Conservation (phyloP, 2,329 filamentous ascomycete species). For the Colletotrichum gloeosporioides region DNA sequence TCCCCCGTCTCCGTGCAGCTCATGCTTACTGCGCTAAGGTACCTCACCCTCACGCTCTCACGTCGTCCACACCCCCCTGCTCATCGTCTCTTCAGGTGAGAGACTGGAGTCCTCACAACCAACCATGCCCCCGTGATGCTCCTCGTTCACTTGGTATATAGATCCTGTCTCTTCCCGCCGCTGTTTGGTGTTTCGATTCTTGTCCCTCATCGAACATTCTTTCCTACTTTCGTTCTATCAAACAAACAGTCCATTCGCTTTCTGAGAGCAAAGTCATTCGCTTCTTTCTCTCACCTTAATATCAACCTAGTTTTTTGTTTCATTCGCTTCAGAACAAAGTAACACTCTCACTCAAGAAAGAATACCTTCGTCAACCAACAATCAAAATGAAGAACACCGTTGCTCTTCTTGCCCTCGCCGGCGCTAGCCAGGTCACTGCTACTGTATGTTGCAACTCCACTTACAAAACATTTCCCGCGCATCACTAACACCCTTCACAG, state of each 20-base stretch:
- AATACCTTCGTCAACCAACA: background rate
- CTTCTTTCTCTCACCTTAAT: conserved; percentile 47
- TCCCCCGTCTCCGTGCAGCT: conserved; percentile 8
- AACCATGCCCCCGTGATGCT: conserved; percentile 5
- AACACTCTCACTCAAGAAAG: conserved; percentile 7
- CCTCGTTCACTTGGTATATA: conserved; percentile 22
- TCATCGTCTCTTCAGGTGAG: conserved; percentile 12
- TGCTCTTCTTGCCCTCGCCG: conserved; percentile 55
- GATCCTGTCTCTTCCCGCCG: conserved; percentile 12
- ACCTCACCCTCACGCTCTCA: background rate
- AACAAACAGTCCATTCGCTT: conserved; percentile 35
- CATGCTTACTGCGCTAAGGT: background rate
- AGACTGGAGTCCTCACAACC: conserved; percentile 5
- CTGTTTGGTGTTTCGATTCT: conserved; percentile 18
- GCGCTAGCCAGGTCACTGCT: conserved; percentile 55
- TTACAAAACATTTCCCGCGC: background rate
- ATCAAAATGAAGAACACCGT: conserved; percentile 57
- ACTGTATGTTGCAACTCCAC: conserved; percentile 39
- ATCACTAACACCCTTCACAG: conserved; percentile 17
- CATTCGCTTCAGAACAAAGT: conserved; percentile 9
- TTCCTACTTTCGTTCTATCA: conserved; percentile 32
- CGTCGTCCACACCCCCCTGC: background rate
- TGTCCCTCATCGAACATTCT: conserved; percentile 25
- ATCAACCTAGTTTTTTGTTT: conserved; percentile 18
- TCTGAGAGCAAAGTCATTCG: conserved; percentile 60